These are phyloP conservation scores for Geopyxis carbonaria DNA, from an alignment of 495 filamentous ascomycete species.

Conservation along the genomic window DNA sequence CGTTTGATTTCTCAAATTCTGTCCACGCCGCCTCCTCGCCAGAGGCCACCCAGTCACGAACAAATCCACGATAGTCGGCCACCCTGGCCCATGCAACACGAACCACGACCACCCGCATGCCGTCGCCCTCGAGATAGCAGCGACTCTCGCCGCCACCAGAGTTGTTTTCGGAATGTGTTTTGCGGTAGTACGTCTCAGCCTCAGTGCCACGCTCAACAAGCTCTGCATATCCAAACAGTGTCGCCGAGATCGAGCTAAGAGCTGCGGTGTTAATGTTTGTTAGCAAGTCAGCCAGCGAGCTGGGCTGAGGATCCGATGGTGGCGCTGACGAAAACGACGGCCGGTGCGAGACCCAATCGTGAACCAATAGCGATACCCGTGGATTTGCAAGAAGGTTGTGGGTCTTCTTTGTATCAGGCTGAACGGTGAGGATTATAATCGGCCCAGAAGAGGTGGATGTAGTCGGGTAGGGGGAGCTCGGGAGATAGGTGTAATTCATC, in stretches of 20 bases:
- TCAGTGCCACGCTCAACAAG: slow-evolving; percentile 54
- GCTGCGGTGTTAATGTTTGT: slow-evolving; percentile 79
- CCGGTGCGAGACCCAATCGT: slow-evolving; percentile 95
- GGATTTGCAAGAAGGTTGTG: slow-evolving; percentile 75
- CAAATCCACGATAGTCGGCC: slow-evolving; percentile 48
- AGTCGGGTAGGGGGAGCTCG: slow-evolving; percentile 54
- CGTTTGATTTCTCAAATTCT: slow-evolving; percentile 2
- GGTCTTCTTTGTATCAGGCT: slow-evolving; percentile 74
- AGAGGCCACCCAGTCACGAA: slow-evolving; percentile 39
- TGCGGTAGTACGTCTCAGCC: slow-evolving; percentile 66
- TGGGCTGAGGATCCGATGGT: slow-evolving; percentile 30
- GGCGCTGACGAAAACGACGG: slow-evolving; percentile 45
- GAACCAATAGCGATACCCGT: slow-evolving; percentile 81
- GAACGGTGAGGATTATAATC: slow-evolving; percentile 79
- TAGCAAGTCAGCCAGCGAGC: slow-evolving; percentile 61
- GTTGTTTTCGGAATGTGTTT: slow-evolving; percentile 77
- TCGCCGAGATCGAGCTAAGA: slow-evolving; percentile 78
- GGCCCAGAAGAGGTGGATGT: slow-evolving; percentile 32
- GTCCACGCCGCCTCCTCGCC: slow-evolving; percentile 10
- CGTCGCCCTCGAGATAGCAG: slow-evolving; percentile 27
- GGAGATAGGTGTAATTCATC: slow-evolving; percentile 98
- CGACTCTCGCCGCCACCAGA: slow-evolving; percentile 13
- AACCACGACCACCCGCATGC: slow-evolving; percentile 46
- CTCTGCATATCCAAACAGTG: slow-evolving; percentile 68
- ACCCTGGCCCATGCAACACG: slow-evolving; percentile 40